Percentiles rank a stretch among this genome's conserved stretches.
Conservation (phyloP, 2,329 filamentous ascomycete species). For the Aspergillus novoparasiticus region DNA sequence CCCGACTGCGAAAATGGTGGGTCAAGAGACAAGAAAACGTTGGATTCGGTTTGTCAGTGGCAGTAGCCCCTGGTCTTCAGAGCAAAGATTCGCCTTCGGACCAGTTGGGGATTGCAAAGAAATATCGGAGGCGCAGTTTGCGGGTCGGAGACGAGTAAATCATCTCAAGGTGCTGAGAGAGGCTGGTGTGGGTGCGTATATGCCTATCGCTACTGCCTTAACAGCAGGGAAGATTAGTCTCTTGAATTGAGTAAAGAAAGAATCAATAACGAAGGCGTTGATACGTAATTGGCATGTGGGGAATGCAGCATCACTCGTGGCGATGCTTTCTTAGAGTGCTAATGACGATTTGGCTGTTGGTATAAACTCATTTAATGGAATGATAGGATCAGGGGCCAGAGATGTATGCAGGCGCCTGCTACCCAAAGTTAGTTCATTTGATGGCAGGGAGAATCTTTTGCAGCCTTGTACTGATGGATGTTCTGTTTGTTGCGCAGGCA, state of each 20-base stretch:
- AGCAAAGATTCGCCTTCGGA: conserved; percentile 42
- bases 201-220: conserved; percentile 34
- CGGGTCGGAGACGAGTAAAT: conserved; percentile 34
- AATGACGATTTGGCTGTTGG: neutral
- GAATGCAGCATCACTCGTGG: neutral
- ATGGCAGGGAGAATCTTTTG: neutral
- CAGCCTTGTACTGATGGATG: neutral
- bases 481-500: neutral
- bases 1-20: conserved; percentile 35
- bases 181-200: conserved; percentile 32
- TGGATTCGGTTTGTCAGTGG: conserved; percentile 47
- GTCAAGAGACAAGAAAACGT: conserved; percentile 41
- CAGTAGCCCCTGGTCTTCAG: conserved; percentile 38
- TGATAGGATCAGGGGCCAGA: neutral
- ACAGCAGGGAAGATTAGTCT: conserved; percentile 48
- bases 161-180: conserved; percentile 34
- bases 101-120: conserved; percentile 41
- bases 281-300: neutral
- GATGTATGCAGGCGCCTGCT: neutral
- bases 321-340: neutral
- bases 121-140: conserved; percentile 36
- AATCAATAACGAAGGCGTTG: neutral
- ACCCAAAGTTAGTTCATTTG: neutral
- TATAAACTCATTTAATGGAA: neutral
- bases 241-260: conserved; percentile 31